Evolutionary conservation across 225 moss, liverwort and hornwort genomes (phyloP), one percentile per base, ranked within the genome.

Genomic region (Rhytidiadelphus loreus): DNA sequence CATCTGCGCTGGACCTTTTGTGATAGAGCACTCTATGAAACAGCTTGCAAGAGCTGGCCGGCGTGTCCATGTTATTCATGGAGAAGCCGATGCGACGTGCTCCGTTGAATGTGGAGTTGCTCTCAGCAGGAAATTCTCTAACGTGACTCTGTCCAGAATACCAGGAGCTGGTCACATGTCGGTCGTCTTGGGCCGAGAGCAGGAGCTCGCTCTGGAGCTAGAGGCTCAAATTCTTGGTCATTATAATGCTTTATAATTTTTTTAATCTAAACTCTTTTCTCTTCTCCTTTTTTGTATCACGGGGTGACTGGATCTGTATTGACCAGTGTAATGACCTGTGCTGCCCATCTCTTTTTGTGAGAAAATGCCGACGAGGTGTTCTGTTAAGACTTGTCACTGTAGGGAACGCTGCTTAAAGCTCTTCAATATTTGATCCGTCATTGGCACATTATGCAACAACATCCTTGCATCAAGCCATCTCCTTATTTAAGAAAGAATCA

Each of bases 11-110:
- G 95, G 96, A 16, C 92, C 91, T 41, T 86, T 94, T 16, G 91
- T 91, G 53, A 88, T 90, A 9, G 95, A 97, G 77, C 84, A 88
- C 69, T 85, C 90, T 4, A 82, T 94, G 93, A 35, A 79, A 48
- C 72, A 90, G 80, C 95, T 95, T 37, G 71, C 88, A 21, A 66
- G 77, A 63, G 90, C 90, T 44, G 93, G 91, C 33, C 91, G 87
- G 74, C 90, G 77, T 73, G 89, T 96, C 44, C 94, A 92, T 78
- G 91, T 95, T 37, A 94, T 93, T 80, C 96, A 97, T 73, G 96
- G 97, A 32, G 96, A 93, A 52, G 80, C 70, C 20, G 97, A 97
- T 62, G 76, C 72, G 17, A 90, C 95, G 24, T 92, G 95, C 87
- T 92, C 96, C 29, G 91, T 95, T 21, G 85, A 91, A 43, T 92